Evolutionary conservation across 169 alveolate species (phyloP).

Genomic region (Amoebophrya sp.): DNA sequence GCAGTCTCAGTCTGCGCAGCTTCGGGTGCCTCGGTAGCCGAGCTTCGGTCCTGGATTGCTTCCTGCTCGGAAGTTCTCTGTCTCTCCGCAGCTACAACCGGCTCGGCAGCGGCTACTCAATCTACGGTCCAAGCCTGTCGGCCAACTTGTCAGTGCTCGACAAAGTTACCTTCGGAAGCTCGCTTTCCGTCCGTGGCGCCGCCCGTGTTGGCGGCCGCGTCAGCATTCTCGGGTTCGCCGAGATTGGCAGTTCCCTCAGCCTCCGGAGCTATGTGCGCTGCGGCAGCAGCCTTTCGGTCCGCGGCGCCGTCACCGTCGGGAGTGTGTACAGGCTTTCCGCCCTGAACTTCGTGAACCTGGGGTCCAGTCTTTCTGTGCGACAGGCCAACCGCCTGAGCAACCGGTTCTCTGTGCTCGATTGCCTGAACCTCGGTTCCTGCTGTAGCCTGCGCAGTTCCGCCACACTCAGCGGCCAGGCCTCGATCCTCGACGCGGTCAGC

Average conservation of each 20-base stretch:
- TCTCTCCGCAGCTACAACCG: not conserved
- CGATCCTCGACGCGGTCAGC: not conserved
- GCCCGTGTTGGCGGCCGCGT: not conserved
- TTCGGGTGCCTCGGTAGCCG: slow-evolving; percentile 2
- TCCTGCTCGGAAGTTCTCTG: not conserved
- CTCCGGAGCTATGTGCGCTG: not conserved
- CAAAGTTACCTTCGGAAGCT: not conserved
- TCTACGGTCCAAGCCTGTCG: no score
- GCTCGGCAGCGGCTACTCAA: no score
- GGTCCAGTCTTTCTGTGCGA: slow-evolving; percentile 8
- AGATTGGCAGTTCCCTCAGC: not conserved
- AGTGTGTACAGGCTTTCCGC: not conserved
- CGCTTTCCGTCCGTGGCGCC: not conserved
- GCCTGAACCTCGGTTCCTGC: not conserved
- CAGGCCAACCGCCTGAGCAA: no score
- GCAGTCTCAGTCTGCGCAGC: not conserved
- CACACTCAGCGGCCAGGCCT: not conserved
- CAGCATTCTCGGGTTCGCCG: not conserved
- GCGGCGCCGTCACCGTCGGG: not conserved
- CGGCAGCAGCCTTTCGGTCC: slow-evolving; percentile 12
- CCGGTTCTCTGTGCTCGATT: slow-evolving; percentile 11
- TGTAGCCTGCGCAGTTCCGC: slow-evolving; percentile 26
- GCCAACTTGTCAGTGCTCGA: not conserved
- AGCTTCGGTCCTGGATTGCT: not conserved
- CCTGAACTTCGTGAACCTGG: not conserved